A percentile compares a stretch with the other conserved stretches of the same genome.
phyloP scores from a whole-genome alignment of 768 basidiomycete species.

The Suillus fuscotomentosus region DNA sequence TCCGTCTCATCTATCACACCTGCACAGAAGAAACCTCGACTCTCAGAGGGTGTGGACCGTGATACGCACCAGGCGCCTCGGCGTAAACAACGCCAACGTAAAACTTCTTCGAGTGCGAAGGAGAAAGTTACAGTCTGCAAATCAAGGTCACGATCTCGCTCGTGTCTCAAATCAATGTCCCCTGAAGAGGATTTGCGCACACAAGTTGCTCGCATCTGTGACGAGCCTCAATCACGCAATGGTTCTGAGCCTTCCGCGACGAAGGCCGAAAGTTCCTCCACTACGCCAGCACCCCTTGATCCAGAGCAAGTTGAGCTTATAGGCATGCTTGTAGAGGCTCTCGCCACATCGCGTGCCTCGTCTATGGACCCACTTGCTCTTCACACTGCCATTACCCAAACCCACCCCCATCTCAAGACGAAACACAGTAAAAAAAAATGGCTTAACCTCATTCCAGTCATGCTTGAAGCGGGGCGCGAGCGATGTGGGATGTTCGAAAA shows the following conservation, averaged over 20 bases:
- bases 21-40: constrained; percentile 21
- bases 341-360: constrained; percentile 72
- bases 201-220: constrained; percentile 1
- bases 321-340: constrained; percentile 68
- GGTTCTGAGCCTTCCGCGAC: not conserved
- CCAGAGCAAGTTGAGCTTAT: constrained; percentile 43
- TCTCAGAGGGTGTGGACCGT: constrained; percentile 4
- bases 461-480: constrained; percentile 44
- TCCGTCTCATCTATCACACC: constrained; percentile 10
- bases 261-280: not conserved
- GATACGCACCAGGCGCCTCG: not conserved
- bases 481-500: constrained; percentile 69
- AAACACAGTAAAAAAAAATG: constrained; percentile 41
- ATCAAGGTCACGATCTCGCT: constrained; percentile 11
- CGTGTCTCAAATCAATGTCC: constrained; percentile 1
- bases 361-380: constrained; percentile 56
- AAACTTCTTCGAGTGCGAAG: not conserved
- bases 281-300: not conserved
- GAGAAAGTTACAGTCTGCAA: constrained; percentile 5
- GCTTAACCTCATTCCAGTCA: constrained; percentile 45
- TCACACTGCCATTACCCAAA: constrained; percentile 48
- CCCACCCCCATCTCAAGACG: constrained; percentile 50
- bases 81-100: constrained; percentile 1
- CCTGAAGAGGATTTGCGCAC: constrained; percentile 2
- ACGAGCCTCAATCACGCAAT: constrained; percentile 8